phyloP scores from a whole-genome alignment of 2,329 filamentous ascomycete genomes.

The Neophaeococcomyces mojaviensis region DNA sequence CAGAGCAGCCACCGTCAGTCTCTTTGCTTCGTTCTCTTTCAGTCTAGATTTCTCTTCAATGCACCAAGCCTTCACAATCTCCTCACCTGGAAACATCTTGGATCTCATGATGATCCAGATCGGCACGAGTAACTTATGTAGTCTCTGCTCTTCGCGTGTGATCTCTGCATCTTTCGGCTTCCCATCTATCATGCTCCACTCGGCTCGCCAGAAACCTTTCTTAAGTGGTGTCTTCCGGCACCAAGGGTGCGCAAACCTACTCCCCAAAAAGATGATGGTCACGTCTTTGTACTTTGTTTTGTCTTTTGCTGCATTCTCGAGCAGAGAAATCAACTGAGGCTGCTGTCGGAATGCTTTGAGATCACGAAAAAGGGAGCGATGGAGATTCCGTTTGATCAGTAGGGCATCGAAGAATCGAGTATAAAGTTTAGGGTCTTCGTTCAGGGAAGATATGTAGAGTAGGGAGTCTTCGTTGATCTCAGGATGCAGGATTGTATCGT shows the following conservation, averaged over 20 bases:
- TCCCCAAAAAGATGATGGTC: conserved; percentile 14
- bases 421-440: conserved; percentile 17
- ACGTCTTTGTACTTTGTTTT: conserved; percentile 12
- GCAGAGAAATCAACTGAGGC: conserved; percentile 11
- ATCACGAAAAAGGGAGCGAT: conserved; percentile 18
- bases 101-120: conserved; percentile 22
- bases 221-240: conserved; percentile 12
- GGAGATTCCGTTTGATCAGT: conserved; percentile 17
- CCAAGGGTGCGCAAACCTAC: conserved; percentile 22
- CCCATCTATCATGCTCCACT: conserved; percentile 9
- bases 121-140: conserved; percentile 22
- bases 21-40: background rate
- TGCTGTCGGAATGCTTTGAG: conserved; percentile 21
- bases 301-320: background rate
- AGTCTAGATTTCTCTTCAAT: conserved; percentile 9
- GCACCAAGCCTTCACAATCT: conserved; percentile 15
- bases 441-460: conserved; percentile 17
- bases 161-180: conserved; percentile 11
- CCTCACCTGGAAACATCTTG: conserved; percentile 19
- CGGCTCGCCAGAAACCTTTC: conserved; percentile 9
- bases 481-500: conserved; percentile 7
- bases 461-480: conserved; percentile 8
- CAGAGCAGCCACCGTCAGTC: background rate
- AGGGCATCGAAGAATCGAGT: conserved; percentile 21
- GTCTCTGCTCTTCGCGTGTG: conserved; percentile 18